Percentiles rank a stretch among this genome's conserved stretches.
Conservation (phyloP, 2,329 filamentous ascomycete species). For the Ambrosiella xylebori region DNA sequence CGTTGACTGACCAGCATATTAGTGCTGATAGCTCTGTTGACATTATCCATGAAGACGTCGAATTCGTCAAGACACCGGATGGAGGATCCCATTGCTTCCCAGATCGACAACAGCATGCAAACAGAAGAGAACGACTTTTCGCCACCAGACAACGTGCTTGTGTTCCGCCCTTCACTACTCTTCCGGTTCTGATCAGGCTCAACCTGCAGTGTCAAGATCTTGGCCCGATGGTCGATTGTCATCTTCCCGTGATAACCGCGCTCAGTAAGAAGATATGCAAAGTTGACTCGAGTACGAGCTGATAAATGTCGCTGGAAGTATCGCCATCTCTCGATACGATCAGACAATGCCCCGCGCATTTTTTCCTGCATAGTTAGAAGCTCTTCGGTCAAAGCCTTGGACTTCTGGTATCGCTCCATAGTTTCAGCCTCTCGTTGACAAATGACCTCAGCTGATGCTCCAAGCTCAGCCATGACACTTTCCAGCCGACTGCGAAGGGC, state of each 20-base stretch:
- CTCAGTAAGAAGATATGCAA: slow-evolving; percentile 76
- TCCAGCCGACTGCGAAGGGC: slow-evolving; percentile 41
- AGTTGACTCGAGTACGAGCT: slow-evolving; percentile 67
- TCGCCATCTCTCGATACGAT: slow-evolving; percentile 60
- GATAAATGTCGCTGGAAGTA: slow-evolving; percentile 74
- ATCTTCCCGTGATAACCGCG: slow-evolving; percentile 75
- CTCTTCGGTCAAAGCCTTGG: slow-evolving; percentile 24
- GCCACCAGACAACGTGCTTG: slow-evolving; percentile 84
- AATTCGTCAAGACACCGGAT: slow-evolving; percentile 94
- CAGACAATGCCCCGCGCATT: slow-evolving; percentile 42
- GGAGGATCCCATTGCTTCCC: slow-evolving; percentile 96
- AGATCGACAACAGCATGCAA: slow-evolving; percentile 77
- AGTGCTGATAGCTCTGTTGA: slow-evolving; percentile 85
- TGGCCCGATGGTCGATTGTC: slow-evolving; percentile 57
- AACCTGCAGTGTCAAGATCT: slow-evolving; percentile 60
- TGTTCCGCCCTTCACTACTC: slow-evolving; percentile 55
- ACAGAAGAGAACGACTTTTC: slow-evolving; percentile 98
- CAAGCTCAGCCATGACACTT: slow-evolving; percentile 37
- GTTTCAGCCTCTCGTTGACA: slow-evolving; percentile 29
- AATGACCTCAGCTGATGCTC: slow-evolving; percentile 49
- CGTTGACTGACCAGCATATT: slow-evolving; percentile 61
- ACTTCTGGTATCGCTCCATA: slow-evolving; percentile 24
- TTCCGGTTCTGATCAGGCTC: slow-evolving; percentile 53
- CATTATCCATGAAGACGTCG: slow-evolving; percentile 97
- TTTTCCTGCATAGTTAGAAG: slow-evolving; percentile 26